These are phyloP conservation scores for Claviceps lovelessii DNA, from an alignment of 2,329 filamentous ascomycete genomes.

Conservation along the genomic window DNA sequence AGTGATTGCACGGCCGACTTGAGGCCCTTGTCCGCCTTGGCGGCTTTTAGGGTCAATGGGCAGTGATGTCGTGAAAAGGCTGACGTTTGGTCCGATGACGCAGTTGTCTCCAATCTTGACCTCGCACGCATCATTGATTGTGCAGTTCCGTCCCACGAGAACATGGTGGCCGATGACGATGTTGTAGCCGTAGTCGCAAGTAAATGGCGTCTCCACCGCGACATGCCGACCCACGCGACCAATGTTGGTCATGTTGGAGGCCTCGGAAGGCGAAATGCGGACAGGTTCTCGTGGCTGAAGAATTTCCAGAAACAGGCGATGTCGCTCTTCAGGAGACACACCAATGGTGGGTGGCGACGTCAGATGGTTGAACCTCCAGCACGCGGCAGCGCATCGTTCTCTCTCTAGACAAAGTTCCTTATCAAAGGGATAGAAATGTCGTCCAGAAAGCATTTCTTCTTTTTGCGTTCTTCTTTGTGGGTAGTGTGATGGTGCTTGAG, in stretches of 20 bases:
- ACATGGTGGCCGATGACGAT: conserved; percentile 77
- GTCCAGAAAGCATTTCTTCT: conserved; percentile 74
- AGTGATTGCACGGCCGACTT: conserved; percentile 54
- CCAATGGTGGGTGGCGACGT: conserved; percentile 61
- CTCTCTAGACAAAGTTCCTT: conserved; percentile 68
- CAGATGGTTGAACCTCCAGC: conserved; percentile 71
- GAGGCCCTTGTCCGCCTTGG: conserved; percentile 58
- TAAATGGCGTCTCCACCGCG: conserved; percentile 75
- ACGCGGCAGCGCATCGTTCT: conserved; percentile 66
- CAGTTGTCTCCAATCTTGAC: conserved; percentile 69
- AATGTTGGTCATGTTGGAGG: conserved; percentile 35
- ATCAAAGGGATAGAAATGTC: conserved; percentile 67
- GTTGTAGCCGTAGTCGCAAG: conserved; percentile 92
- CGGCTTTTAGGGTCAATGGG: conserved; percentile 59
- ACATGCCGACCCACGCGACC: conserved; percentile 61
- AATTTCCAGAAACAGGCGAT: conserved; percentile 57
- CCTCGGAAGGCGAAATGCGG: conserved; percentile 39
- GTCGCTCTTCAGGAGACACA: conserved; percentile 53
- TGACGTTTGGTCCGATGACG: conserved; percentile 72
- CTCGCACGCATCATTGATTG: conserved; percentile 71
- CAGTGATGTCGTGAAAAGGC: conserved; percentile 62
- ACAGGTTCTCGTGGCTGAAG: conserved; percentile 46
- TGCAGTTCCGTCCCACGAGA: conserved; percentile 68
- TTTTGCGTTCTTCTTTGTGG: conserved; percentile 51
- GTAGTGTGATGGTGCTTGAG: conserved; percentile 30